Conservation (phyloP, 352 stramenopile genomes). For the Phytophthora fragariae region DNA sequence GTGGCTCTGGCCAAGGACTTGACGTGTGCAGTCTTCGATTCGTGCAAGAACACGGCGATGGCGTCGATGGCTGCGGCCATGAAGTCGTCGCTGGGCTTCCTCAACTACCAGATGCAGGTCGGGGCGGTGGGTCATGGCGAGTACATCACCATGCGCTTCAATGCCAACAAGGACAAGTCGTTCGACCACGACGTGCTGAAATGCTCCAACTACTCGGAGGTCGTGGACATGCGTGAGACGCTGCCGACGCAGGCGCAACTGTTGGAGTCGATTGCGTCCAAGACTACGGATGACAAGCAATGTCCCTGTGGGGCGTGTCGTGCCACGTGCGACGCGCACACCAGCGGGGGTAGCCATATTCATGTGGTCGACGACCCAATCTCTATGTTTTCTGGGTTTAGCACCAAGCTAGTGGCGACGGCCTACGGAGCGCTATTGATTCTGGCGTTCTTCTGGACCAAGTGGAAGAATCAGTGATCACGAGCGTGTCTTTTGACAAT, state of each 20-base stretch:
- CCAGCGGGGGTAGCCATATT: constrained; percentile 46
- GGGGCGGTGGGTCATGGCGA: constrained; percentile 89
- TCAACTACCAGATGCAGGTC: constrained; percentile 92
- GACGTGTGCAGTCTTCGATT: constrained; percentile 85
- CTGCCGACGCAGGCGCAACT: constrained; percentile 74
- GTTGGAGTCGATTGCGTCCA: constrained; percentile 71
- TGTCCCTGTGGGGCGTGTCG: constrained; percentile 81
- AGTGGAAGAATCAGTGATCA: constrained; percentile 45
- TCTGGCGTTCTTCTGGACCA: constrained; percentile 49
- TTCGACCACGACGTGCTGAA: constrained; percentile 70
- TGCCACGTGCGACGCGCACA: constrained; percentile 67
- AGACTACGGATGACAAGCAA: constrained; percentile 56
- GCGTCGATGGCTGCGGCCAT: constrained; percentile 74
- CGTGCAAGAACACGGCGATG: constrained; percentile 88
- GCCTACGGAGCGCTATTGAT: constrained; percentile 63
- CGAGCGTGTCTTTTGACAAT: background rate
- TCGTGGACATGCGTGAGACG: constrained; percentile 34
- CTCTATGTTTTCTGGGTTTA: constrained; percentile 72
- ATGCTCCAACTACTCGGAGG: constrained; percentile 85
- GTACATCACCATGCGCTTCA: constrained; percentile 85
- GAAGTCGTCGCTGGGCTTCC: constrained; percentile 87
- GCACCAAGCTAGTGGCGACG: constrained; percentile 59
- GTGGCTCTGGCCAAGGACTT: constrained; percentile 76
- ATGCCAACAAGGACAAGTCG: constrained; percentile 44
- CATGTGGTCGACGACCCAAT: constrained; percentile 74